Evolutionary conservation across 306 rosid genomes (phyloP).

Genomic region (Trichosanthes truncata): DNA sequence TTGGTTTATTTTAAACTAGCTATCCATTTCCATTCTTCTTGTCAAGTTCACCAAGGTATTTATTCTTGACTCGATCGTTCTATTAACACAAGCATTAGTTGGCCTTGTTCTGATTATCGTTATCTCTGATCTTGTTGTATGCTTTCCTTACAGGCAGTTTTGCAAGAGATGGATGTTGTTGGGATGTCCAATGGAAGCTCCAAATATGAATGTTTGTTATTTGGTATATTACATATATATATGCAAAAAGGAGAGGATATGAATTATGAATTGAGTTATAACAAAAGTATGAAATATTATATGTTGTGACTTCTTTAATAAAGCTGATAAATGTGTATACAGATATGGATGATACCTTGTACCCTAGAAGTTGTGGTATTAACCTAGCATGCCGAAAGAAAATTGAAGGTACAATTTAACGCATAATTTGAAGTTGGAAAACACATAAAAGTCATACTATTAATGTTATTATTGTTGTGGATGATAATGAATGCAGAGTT

Average conservation of each 20-base stretch:
- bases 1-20: neutral
- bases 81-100: neutral
- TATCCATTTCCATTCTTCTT: neutral
- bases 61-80: neutral
- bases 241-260: neutral
- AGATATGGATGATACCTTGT: slow-evolving; percentile 92
- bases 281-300: neutral
- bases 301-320: neutral
- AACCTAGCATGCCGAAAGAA: slow-evolving; percentile 64
- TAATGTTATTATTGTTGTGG: slow-evolving; percentile 1
- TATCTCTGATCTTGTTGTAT: neutral
- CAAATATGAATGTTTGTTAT: slow-evolving; percentile 65
- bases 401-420: slow-evolving; percentile 39
- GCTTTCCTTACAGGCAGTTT: slow-evolving; percentile 22
- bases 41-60: neutral
- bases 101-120: neutral
- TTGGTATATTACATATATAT: slow-evolving; percentile 32
- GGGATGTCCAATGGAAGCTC: slow-evolving; percentile 17
- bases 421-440: neutral
- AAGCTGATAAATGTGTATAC: slow-evolving; percentile 3
- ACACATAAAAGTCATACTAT: neutral
- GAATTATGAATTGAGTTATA: neutral
- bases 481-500: slow-evolving; percentile 30
- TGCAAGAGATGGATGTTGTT: slow-evolving; percentile 36
- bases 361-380: slow-evolving; percentile 70